Evolutionary conservation across 2,329 filamentous ascomycete species (phyloP).

Genomic region (Sporothrix dimorphospora): DNA sequence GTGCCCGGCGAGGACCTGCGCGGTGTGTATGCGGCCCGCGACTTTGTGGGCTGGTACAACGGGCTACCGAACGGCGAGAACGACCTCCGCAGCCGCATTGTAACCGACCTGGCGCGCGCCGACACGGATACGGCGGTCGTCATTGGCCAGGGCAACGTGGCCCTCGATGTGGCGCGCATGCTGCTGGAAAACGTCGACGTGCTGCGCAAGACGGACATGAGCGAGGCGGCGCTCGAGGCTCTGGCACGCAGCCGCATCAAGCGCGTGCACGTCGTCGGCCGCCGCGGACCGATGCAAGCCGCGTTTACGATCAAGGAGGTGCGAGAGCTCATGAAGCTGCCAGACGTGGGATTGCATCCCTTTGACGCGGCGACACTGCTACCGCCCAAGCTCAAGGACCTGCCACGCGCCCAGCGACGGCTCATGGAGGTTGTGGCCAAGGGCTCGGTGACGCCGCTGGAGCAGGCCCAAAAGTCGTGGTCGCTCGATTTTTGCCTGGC

Average conservation of each 20-base stretch:
- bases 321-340: conserved; percentile 81
- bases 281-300: conserved; percentile 88
- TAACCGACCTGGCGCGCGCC: conserved; percentile 72
- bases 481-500: conserved; percentile 84
- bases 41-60: conserved; percentile 99
- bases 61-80: conserved; percentile 78
- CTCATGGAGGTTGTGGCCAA: conserved; percentile 81
- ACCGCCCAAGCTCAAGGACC: conserved; percentile 66
- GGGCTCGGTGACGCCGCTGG: conserved; percentile 60
- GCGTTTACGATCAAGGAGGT: conserved; percentile 95
- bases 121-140: conserved; percentile 87
- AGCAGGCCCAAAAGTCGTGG: conserved; percentile 69
- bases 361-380: conserved; percentile 66
- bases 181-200: conserved; percentile 75
- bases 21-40: conserved; percentile 83
- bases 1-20: conserved; percentile 78
- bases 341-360: conserved; percentile 70
- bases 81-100: conserved; percentile 32
- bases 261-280: conserved; percentile 82
- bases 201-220: conserved; percentile 83
- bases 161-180: conserved; percentile 88
- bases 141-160: conserved; percentile 95
- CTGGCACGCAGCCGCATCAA: conserved; percentile 74
- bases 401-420: conserved; percentile 75
- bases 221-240: conserved; percentile 76